A percentile compares a stretch with the other conserved stretches of the same genome.
Evolutionary conservation across 2,329 filamentous ascomycete species (phyloP).

Genomic region (Colletotrichum plurivorum): DNA sequence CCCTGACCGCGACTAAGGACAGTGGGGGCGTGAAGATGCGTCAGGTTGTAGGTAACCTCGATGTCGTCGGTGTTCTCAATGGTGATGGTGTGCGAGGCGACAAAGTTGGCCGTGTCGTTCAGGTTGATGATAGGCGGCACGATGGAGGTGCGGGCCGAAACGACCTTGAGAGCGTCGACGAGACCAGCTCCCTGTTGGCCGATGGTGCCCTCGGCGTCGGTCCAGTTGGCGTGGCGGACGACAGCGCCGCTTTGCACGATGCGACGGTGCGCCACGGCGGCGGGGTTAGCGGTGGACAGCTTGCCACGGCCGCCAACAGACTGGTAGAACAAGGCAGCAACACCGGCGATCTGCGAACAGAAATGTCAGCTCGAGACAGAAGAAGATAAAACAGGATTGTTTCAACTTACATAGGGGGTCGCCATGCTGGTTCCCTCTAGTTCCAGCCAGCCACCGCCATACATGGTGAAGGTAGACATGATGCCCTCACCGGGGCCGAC

Average conservation of each 20-base stretch:
- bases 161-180: slow-evolving; percentile 56
- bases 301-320: slow-evolving; percentile 47
- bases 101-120: slow-evolving; percentile 60
- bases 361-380: background rate
- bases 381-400: no score
- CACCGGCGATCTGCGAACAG: slow-evolving; percentile 53
- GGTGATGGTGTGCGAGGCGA: slow-evolving; percentile 42
- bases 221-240: slow-evolving; percentile 26
- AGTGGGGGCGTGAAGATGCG: background rate
- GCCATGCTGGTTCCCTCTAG: slow-evolving; percentile 63
- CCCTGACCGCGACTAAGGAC: background rate
- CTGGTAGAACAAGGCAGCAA: slow-evolving; percentile 53
- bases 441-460: background rate
- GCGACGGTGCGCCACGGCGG: slow-evolving; percentile 47
- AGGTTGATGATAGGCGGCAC: slow-evolving; percentile 53
- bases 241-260: slow-evolving; percentile 40
- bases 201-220: slow-evolving; percentile 6
- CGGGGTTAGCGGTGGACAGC: slow-evolving; percentile 42
- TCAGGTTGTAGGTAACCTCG: slow-evolving; percentile 50
- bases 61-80: slow-evolving; percentile 54
- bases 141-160: slow-evolving; percentile 55
- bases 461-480: background rate
- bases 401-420: slow-evolving; percentile 50
- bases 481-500: slow-evolving; percentile 61
- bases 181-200: slow-evolving; percentile 58